Evolutionary conservation across 805 yeast species (phyloP).

Genomic region (Wickerhamiella azymoides): DNA sequence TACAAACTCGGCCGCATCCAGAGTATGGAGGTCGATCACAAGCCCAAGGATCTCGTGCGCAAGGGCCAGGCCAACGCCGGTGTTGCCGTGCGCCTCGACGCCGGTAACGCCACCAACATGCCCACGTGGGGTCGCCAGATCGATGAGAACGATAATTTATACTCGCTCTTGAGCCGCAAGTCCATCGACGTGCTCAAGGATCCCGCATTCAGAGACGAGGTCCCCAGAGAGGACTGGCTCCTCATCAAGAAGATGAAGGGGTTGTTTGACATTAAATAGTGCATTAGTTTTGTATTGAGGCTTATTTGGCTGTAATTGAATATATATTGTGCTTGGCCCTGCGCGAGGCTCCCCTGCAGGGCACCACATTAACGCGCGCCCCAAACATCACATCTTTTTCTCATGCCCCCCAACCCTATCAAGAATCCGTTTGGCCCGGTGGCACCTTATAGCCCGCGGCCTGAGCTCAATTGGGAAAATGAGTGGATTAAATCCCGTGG

Average conservation of each 20-base stretch:
- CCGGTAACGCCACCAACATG: conserved; percentile 71
- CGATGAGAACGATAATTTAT: conserved; percentile 79
- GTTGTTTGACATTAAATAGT: conserved; percentile 64
- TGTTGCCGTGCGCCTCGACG: conserved; percentile 95
- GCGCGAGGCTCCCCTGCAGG: too few species aligned
- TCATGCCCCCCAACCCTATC: too few species aligned
- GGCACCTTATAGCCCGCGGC: background rate
- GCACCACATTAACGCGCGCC: background rate
- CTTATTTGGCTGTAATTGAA: too few species aligned
- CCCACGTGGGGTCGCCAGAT: conserved; percentile 99
- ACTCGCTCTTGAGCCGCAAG: conserved; percentile 79
- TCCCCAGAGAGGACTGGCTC: conserved; percentile 91
- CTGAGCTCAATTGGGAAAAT: background rate
- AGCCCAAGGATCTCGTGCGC: conserved; percentile 61
- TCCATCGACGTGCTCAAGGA: conserved; percentile 96
- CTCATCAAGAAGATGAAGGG: conserved; percentile 79
- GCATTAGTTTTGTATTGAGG: background rate
- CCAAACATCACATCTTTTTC: too few species aligned
- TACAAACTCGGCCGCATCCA: conserved; percentile 71
- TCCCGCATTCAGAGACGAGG: conserved; percentile 92
- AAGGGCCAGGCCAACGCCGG: conserved; percentile 96
- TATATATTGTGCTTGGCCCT: too few species aligned
- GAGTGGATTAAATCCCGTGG: background rate
- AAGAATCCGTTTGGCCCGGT: too few species aligned
- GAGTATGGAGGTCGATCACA: conserved; percentile 94